Evolutionary conservation across 495 filamentous ascomycete species (phyloP).

Genomic region (Sporormia fimetaria): DNA sequence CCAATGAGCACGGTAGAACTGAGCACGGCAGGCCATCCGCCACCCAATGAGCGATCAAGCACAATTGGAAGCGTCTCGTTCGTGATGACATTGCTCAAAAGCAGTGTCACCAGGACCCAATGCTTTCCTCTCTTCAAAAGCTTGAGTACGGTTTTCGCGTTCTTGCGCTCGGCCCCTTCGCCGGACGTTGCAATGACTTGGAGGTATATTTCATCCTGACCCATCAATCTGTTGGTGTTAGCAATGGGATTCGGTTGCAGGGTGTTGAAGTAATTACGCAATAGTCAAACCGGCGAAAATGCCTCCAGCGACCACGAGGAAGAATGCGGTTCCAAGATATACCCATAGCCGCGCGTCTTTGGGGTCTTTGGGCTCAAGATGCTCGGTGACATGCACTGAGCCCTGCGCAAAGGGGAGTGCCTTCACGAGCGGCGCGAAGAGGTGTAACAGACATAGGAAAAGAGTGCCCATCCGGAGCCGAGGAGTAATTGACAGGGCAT

Average conservation of each 20-base stretch:
- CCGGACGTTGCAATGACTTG: conserved; percentile 86
- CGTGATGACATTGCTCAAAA: conserved; percentile 93
- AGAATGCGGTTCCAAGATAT: conserved; percentile 55
- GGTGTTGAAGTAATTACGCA: conserved; percentile 39
- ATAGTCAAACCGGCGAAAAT: conserved; percentile 97
- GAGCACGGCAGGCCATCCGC: conserved; percentile 87
- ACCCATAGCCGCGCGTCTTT: conserved; percentile 54
- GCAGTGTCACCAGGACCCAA: conserved; percentile 94
- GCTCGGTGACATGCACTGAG: conserved; percentile 9
- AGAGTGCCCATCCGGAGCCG: conserved; percentile 42
- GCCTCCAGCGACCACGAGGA: conserved; percentile 75
- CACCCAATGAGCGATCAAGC: conserved; percentile 83
- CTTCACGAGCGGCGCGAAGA: conserved; percentile 34
- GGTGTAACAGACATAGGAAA: conserved; percentile 40
- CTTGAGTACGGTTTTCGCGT: conserved; percentile 69
- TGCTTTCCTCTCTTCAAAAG: conserved; percentile 85
- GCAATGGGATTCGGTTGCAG: not conserved
- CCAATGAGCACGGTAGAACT: conserved; percentile 88
- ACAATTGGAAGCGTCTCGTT: conserved; percentile 96
- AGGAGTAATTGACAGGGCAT: conserved; percentile 35
- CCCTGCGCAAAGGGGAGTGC: conserved; percentile 14
- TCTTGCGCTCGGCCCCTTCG: conserved; percentile 65
- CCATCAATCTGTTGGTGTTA: conserved; percentile 47
- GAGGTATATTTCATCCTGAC: conserved; percentile 90
- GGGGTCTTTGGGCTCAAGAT: conserved; percentile 35